phyloP scores from a whole-genome alignment of 2,329 filamentous ascomycete species.

The Fusarium oxysporum region DNA sequence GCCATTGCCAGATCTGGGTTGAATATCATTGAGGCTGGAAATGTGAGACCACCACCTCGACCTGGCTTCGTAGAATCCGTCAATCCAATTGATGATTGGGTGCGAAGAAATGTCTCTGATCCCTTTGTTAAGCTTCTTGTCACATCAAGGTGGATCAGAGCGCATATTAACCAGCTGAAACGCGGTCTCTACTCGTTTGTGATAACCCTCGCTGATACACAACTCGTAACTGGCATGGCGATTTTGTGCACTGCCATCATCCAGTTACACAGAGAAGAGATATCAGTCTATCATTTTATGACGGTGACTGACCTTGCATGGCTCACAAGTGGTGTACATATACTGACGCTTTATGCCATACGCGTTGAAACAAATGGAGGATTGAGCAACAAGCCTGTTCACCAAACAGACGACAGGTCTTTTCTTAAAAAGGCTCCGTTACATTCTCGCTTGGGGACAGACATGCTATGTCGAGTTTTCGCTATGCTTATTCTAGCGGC shows the following conservation, averaged over 20 bases:
- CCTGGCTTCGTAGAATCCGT: neutral
- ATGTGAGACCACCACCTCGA: neutral
- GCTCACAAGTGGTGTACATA: neutral
- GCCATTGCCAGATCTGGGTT: neutral
- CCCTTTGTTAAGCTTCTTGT: neutral
- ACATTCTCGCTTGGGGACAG: fast-evolving
- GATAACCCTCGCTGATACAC: neutral
- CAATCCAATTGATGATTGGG: neutral
- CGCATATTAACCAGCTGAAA: neutral
- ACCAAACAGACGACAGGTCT: fast-evolving
- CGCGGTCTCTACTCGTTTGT: neutral
- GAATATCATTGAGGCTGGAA: fast-evolving
- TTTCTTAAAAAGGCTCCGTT: fast-evolving
- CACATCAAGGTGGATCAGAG: neutral
- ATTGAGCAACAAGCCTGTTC: neutral
- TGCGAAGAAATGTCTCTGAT: neutral
- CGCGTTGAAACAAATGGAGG: neutral
- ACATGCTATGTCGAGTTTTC: neutral
- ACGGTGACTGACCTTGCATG: neutral
- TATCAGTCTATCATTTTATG: neutral
- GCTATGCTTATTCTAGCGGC: neutral
- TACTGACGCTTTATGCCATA: neutral
- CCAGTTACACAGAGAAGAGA: neutral
- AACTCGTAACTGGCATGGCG: neutral
- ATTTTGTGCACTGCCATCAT: neutral